phyloP scores from a whole-genome alignment of 2,329 filamentous ascomycete genomes.

The Scedosporium aurantiacum region DNA sequence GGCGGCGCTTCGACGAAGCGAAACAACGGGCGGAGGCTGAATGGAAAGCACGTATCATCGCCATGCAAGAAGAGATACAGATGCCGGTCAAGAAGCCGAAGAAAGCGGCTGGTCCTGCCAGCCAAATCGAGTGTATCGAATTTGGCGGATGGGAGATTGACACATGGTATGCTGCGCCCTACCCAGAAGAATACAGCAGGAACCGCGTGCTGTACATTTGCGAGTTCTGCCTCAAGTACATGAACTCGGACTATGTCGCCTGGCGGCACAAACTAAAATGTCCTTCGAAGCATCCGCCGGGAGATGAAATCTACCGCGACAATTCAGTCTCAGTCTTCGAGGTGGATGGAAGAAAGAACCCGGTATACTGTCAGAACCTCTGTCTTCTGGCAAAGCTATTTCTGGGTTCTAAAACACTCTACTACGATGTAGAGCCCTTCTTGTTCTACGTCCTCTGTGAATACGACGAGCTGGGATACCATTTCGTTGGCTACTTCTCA shows the following conservation, averaged over 20 bases:
- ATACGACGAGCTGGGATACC: conserved; percentile 81
- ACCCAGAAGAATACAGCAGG: conserved; percentile 94
- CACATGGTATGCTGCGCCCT: conserved; percentile 97
- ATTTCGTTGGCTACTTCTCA: conserved; percentile 98
- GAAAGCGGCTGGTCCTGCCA: conserved; percentile 75
- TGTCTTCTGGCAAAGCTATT: conserved; percentile 94
- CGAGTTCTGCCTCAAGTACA: conserved; percentile 98
- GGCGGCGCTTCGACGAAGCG: conserved; percentile 78
- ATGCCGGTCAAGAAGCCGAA: conserved; percentile 53
- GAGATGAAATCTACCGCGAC: conserved; percentile 94
- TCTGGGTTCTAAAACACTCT: conserved; percentile 94
- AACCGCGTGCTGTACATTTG: conserved; percentile 97
- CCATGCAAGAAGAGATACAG: conserved; percentile 52
- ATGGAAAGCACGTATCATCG: conserved; percentile 59
- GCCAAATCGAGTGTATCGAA: conserved; percentile 97
- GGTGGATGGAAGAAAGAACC: conserved; percentile 92
- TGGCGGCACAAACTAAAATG: conserved; percentile 98
- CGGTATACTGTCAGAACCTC: conserved; percentile 96
- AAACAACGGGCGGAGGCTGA: conserved; percentile 86
- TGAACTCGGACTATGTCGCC: conserved; percentile 97
- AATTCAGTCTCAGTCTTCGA: conserved; percentile 91
- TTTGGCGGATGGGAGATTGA: conserved; percentile 98
- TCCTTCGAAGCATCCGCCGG: conserved; percentile 88
- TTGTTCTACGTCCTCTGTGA: conserved; percentile 96
- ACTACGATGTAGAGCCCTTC: conserved; percentile 96